Conservation (phyloP, 768 basidiomycete species). For the Trametes coccinea region DNA sequence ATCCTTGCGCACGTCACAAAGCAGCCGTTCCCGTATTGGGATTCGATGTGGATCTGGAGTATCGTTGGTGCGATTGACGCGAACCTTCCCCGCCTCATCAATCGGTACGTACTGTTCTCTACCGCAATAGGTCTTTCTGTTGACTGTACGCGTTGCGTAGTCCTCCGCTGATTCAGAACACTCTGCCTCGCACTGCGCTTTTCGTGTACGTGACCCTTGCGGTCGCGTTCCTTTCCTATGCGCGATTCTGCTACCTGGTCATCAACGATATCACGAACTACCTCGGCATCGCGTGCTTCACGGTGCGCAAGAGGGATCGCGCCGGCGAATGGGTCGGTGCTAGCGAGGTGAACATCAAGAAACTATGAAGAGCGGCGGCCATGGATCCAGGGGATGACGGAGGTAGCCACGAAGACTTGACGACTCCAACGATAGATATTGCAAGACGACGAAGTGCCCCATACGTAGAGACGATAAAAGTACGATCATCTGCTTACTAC, state of each 20-base stretch:
- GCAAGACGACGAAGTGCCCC: too few species aligned
- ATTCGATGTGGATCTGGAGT: constrained; percentile 85
- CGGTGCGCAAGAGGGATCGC: constrained; percentile 81
- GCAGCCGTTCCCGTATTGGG: constrained; percentile 81
- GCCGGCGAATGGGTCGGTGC: constrained; percentile 59
- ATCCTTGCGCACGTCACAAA: constrained; percentile 92
- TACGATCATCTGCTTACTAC: neutral
- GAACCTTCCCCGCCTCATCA: constrained; percentile 67
- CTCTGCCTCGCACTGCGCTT: constrained; percentile 56
- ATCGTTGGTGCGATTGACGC: constrained; percentile 79
- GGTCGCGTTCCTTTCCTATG: constrained; percentile 70
- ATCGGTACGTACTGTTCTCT: constrained; percentile 49
- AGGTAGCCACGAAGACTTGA: neutral
- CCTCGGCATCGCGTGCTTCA: constrained; percentile 94
- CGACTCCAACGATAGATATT: too few species aligned
- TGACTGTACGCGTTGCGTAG: constrained; percentile 33
- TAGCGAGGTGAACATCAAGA: constrained; percentile 23
- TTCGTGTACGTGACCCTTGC: constrained; percentile 74
- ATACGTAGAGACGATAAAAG: neutral
- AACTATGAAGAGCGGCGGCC: neutral
- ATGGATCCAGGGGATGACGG: neutral
- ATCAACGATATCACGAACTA: constrained; percentile 87
- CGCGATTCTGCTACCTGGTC: constrained; percentile 78
- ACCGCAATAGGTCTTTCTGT: neutral
- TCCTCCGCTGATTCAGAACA: constrained; percentile 74